Evolutionary conservation across 352 stramenopile species (phyloP).

Genomic region (Phytophthora melonis): DNA sequence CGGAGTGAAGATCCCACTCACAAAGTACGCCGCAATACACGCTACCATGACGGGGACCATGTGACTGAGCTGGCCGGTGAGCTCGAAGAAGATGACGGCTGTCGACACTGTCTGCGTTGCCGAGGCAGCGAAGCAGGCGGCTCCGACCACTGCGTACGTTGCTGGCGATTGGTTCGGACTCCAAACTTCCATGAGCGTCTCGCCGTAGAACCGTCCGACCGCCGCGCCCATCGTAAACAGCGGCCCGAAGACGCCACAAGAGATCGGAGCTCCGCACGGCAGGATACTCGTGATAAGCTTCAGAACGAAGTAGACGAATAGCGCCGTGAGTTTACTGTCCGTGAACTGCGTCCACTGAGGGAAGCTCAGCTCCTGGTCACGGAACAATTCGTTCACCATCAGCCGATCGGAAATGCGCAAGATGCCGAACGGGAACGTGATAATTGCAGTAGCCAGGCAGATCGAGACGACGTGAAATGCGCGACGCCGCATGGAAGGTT

Average conservation of each 20-base stretch:
- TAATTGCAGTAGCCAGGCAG: slow-evolving; percentile 58
- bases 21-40: slow-evolving; percentile 85
- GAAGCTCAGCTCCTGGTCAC: slow-evolving; percentile 64
- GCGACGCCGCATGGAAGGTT: slow-evolving; percentile 61
- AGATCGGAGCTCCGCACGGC: slow-evolving; percentile 75
- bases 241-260: slow-evolving; percentile 83
- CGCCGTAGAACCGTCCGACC: slow-evolving; percentile 76
- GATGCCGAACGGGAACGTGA: slow-evolving; percentile 78
- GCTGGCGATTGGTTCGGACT: slow-evolving; percentile 78
- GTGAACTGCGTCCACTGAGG: slow-evolving; percentile 73
- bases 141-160: slow-evolving; percentile 92
- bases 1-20: slow-evolving; percentile 72
- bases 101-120: slow-evolving; percentile 92
- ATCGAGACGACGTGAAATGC: slow-evolving; percentile 71
- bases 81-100: slow-evolving; percentile 89
- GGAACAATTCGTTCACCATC: slow-evolving; percentile 85
- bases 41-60: slow-evolving; percentile 87
- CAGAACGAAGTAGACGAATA: slow-evolving; percentile 78
- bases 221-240: slow-evolving; percentile 86
- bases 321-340: slow-evolving; percentile 59
- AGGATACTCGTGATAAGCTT: slow-evolving; percentile 80
- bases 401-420: slow-evolving; percentile 75
- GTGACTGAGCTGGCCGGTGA: slow-evolving; percentile 84
- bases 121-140: slow-evolving; percentile 90
- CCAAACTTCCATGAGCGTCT: slow-evolving; percentile 83